Base-by-base conservation (phyloP, 1,284 basidiomycete genomes). In the Exobasidium rhododendri region DNA sequence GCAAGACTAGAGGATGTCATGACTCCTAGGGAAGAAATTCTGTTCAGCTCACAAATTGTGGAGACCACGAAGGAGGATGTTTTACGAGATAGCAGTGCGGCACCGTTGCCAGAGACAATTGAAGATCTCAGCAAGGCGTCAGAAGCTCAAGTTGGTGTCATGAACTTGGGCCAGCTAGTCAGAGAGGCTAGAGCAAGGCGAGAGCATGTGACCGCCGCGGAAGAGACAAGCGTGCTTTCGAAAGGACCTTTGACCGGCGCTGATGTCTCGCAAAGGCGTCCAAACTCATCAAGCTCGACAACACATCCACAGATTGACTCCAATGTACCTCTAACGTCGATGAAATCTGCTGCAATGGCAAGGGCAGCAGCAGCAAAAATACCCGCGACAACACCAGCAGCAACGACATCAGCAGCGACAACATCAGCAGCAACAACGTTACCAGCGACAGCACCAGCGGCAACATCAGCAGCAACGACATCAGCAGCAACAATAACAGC, bases 101-200 rank as follows among this genome's bases (percentile, higher is more conserved):
- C 35, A 40, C 35, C 35, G 17, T 7, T 10, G 10, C 17, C 17
- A 10, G 35, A 40, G 35, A 40, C 10, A 40, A 40, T 10, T 40
- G 7, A 7, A 40, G 35, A 40, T 17, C 7, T 10, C 17, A 40
- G 7, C 35, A 7, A 40, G 10, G 17, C 17, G 7, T 40, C 35
- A 40, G 35, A 40, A 17, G 7, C 35, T 7, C 7, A 17, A 40
- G 35, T 40, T 7, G 35, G 35, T 17, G 10, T 17, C 28, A 26
- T 55, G 29, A 55, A 31, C 35, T 26, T 55, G 17, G 52, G 52
- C 3, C 52, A 26, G 20, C 13, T 31, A 20, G 52, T 55, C 17
- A 55, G 31, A 31, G 52, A 26, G 28, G 52, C 52, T 20, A 14
- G 52, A n/a, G 52, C 52, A 44, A 26, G 52, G 14, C 4, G 52